These are phyloP conservation scores for Endocalyx cinctus DNA, from an alignment of 2,329 filamentous ascomycete genomes.

Conservation along the genomic window DNA sequence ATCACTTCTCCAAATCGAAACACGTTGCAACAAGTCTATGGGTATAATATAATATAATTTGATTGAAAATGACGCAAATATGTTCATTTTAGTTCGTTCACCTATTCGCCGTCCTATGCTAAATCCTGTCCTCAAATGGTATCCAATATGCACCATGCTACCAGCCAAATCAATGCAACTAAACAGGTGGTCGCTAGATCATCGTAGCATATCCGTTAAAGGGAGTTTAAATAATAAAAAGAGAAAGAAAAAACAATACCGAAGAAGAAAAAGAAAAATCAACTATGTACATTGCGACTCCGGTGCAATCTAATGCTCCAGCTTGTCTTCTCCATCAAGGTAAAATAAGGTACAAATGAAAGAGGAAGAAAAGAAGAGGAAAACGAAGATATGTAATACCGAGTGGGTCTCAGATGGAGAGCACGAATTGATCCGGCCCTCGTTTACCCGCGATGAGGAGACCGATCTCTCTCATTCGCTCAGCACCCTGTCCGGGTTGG, in stretches of 20 bases:
- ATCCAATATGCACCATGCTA: conserved; percentile 21
- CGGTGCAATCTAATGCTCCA: conserved; percentile 4
- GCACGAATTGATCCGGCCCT: conserved; percentile 70
- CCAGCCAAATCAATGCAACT: too few relatives aligned
- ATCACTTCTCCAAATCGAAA: too few relatives aligned
- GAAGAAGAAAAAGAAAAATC: conserved; percentile 10
- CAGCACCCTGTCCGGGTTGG: conserved; percentile 78
- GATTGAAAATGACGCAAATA: too few relatives aligned
- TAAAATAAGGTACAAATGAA: conserved; percentile 7
- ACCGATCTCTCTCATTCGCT: conserved; percentile 90
- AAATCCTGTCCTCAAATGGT: conserved; percentile 21
- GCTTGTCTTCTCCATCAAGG: too few relatives aligned
- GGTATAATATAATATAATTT: too few relatives aligned
- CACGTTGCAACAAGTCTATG: too few relatives aligned
- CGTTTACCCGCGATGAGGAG: conserved; percentile 80
- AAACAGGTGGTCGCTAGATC: too few relatives aligned
- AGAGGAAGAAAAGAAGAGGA: too few relatives aligned
- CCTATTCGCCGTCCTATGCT: conserved; percentile 25
- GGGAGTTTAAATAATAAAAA: too few relatives aligned
- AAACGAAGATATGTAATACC: too few relatives aligned
- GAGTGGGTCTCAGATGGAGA: conserved; percentile 71
- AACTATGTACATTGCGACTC: conserved; percentile 21
- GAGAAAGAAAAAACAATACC: conserved; percentile 13
- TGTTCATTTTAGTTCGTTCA: conserved; percentile 17
- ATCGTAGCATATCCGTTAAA: too few relatives aligned